phyloP scores from a whole-genome alignment of 208 protist genomes.

The Trypanosoma platydactyli region DNA sequence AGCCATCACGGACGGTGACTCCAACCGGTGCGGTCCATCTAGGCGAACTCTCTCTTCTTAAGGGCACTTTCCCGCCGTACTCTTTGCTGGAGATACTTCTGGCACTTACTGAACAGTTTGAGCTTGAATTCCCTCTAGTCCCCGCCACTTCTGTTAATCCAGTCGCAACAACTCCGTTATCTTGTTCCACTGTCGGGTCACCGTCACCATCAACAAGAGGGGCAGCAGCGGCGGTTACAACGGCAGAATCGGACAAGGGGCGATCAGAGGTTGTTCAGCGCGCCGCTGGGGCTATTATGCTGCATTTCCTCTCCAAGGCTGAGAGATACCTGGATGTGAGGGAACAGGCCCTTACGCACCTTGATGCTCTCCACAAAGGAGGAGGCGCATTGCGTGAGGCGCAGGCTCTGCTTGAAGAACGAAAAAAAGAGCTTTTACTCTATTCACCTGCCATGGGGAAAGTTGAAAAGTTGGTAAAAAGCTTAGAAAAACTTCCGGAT shows the following conservation, averaged over 20 bases:
- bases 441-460: constrained; percentile 52
- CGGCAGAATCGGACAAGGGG: constrained; percentile 21
- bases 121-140: constrained; percentile 64
- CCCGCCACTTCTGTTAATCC: neutral
- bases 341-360: constrained; percentile 41
- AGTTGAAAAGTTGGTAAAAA: constrained; percentile 38
- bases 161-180: neutral
- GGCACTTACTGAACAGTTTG: constrained; percentile 71
- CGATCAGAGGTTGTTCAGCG: constrained; percentile 40
- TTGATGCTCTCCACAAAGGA: constrained; percentile 45
- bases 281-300: constrained; percentile 65
- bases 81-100: constrained; percentile 64
- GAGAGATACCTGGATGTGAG: constrained; percentile 62
- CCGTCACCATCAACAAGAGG: neutral
- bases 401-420: constrained; percentile 37
- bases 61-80: constrained; percentile 50
- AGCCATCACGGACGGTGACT: constrained; percentile 52
- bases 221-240: neutral
- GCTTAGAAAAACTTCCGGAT: constrained; percentile 45
- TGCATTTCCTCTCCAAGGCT: constrained; percentile 74
- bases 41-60: constrained; percentile 51
- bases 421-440: constrained; percentile 50
- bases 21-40: constrained; percentile 51
- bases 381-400: constrained; percentile 57
- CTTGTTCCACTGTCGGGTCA: neutral